Evolutionary conservation across 345 rosid species (phyloP).

Genomic region (Pistacia vera): DNA sequence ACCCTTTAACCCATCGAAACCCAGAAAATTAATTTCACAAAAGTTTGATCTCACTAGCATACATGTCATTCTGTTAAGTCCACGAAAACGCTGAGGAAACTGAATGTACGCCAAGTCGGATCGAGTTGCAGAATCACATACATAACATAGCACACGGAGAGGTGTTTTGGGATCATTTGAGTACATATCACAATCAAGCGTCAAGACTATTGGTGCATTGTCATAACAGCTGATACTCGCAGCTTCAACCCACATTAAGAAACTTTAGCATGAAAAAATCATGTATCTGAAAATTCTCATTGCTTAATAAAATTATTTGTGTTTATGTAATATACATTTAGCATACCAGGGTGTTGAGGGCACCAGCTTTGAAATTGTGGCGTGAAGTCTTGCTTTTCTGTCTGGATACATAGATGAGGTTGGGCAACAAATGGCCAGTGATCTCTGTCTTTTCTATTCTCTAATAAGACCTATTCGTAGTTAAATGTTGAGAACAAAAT

Average conservation of each 20-base stretch:
- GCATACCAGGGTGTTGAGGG: conserved; percentile 68
- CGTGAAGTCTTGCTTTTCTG: conserved; percentile 51
- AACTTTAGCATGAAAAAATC: not conserved
- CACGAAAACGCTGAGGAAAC: conserved; percentile 67
- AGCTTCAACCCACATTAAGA: conserved; percentile 36
- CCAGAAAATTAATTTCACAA: conserved; percentile 42
- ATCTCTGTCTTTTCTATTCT: conserved; percentile 46
- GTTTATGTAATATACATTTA: too few relatives aligned
- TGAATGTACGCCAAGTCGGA: conserved; percentile 50
- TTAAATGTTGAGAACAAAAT: not conserved
- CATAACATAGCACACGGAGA: conserved; percentile 51
- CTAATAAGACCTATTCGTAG: conserved; percentile 47
- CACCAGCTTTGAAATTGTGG: conserved; percentile 85
- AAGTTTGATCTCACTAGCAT: conserved; percentile 43
- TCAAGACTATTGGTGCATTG: conserved; percentile 70
- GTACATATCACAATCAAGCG: conserved; percentile 81
- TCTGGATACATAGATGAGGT: conserved; percentile 65
- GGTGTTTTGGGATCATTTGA: conserved; percentile 70
- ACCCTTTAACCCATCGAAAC: conserved; percentile 57
- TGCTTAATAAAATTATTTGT: too few relatives aligned
- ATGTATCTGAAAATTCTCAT: too few relatives aligned
- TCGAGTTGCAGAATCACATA: conserved; percentile 36
- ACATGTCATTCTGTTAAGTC: conserved; percentile 58
- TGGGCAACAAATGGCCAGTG: conserved; percentile 46
- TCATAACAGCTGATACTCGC: conserved; percentile 70